Evolutionary conservation across 176 grass and related monocot genomes (phyloP).

Genomic region (Neostapfia colusana): DNA sequence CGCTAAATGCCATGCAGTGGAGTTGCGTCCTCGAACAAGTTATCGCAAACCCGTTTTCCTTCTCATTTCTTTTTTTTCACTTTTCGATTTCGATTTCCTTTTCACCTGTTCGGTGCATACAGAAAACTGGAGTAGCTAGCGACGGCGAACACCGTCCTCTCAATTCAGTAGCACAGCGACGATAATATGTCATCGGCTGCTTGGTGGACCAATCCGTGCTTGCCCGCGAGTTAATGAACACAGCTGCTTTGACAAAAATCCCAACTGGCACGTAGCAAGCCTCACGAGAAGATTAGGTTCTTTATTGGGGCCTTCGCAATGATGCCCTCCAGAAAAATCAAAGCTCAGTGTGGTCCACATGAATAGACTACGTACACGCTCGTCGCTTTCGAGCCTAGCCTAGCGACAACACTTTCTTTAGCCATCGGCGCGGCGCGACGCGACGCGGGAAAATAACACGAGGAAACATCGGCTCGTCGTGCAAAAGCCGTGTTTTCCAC

Average conservation of each 20-base stretch:
- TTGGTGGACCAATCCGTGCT: conserved; percentile 44
- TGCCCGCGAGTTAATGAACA: conserved; percentile 29
- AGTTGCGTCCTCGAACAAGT: conserved; percentile 45
- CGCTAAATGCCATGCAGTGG: conserved; percentile 32
- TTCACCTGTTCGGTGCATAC: background rate
- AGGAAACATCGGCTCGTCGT: conserved; percentile 26
- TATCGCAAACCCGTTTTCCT: background rate
- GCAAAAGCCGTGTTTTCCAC: conserved; percentile 32
- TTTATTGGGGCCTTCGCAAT: conserved; percentile 47
- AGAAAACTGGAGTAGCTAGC: background rate
- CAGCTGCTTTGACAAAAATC: conserved; percentile 43
- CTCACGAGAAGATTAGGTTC: conserved; percentile 51
- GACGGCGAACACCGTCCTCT: conserved; percentile 1
- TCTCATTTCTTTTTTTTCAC: background rate
- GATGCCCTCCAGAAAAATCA: conserved; percentile 49
- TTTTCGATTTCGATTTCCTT: background rate
- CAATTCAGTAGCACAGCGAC: conserved; percentile 9
- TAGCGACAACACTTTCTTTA: conserved; percentile 29
- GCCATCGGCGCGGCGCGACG: background rate
- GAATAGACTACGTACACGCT: conserved; percentile 63
- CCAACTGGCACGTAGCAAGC: conserved; percentile 39
- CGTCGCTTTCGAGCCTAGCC: conserved; percentile 41
- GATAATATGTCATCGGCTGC: conserved; percentile 43
- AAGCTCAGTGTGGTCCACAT: conserved; percentile 21
- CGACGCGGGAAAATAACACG: background rate